A percentile compares a stretch with the other conserved stretches of the same genome.
These are phyloP conservation scores for Diaporthe citri DNA, from an alignment of 2,329 filamentous ascomycete species.

Conservation along the genomic window DNA sequence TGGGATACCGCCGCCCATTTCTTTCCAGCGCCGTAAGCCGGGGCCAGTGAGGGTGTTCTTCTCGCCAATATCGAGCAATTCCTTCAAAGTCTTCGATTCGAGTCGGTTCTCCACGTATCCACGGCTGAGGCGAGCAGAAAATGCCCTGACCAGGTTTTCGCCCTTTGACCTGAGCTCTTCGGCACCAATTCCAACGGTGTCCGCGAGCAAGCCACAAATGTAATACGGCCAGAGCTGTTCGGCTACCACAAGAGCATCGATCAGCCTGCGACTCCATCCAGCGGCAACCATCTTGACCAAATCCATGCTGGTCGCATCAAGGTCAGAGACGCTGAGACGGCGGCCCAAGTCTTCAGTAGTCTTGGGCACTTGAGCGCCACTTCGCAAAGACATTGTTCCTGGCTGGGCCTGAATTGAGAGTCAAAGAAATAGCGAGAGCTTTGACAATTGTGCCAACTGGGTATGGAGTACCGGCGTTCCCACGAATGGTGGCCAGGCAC, in stretches of 20 bases:
- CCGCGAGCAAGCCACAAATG: not conserved
- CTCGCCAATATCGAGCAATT: not conserved
- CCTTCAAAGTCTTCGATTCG: not conserved
- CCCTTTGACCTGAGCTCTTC: not conserved
- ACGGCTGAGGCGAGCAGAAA: not conserved
- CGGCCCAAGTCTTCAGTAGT: not conserved
- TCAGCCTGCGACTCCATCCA: not conserved
- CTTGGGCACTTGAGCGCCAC: not conserved
- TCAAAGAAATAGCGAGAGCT: not conserved
- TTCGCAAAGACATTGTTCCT: not conserved
- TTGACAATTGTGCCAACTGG: not conserved
- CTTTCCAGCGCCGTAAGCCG: not conserved
- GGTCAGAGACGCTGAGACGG: not conserved
- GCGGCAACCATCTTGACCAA: not conserved
- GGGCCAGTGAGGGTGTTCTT: not conserved
- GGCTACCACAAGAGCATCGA: not conserved
- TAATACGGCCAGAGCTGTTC: not conserved
- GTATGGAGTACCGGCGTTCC: not conserved
- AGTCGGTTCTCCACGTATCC: not conserved
- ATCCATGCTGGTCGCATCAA: not conserved
- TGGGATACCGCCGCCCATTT: not conserved
- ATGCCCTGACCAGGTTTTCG: not conserved
- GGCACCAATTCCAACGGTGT: not conserved
- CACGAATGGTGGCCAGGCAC: not conserved
- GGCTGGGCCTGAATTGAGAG: not conserved